phyloP scores from a whole-genome alignment of 345 rosid genomes.

The Salix viminalis region DNA sequence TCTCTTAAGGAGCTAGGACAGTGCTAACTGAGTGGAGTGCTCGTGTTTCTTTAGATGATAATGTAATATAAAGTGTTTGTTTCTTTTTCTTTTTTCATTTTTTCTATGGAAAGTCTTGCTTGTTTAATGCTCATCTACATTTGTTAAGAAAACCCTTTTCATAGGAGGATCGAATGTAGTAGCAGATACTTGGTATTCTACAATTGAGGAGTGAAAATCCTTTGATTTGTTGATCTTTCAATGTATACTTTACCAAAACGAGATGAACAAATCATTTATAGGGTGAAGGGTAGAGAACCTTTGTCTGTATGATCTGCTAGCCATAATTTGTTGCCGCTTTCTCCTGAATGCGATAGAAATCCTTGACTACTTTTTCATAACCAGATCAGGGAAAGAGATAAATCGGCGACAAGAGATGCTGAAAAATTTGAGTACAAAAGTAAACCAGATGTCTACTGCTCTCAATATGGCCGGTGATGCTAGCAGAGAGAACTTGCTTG shows the following conservation, averaged over 20 bases:
- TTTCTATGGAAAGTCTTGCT: not conserved
- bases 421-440: constrained; percentile 64
- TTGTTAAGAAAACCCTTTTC: not conserved
- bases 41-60: not conserved
- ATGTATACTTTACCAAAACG: not conserved
- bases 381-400: constrained; percentile 92
- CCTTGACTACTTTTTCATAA: not conserved
- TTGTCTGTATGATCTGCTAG: not conserved
- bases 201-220: not conserved
- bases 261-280: not conserved
- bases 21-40: not conserved
- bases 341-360: not conserved
- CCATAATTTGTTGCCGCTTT: not conserved
- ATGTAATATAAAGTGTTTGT: not conserved
- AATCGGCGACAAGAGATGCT: constrained; percentile 90
- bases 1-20: not conserved
- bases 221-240: not conserved
- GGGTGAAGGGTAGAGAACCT: not conserved
- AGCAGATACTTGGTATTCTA: not conserved
- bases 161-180: not conserved
- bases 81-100: not conserved
- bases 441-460: constrained; percentile 70
- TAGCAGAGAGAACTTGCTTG: constrained; percentile 75
- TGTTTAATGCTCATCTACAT: not conserved
- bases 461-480: constrained; percentile 87